phyloP scores from a whole-genome alignment of 1,284 basidiomycete species.

The Cutaneotrichosporon daszewskae region DNA sequence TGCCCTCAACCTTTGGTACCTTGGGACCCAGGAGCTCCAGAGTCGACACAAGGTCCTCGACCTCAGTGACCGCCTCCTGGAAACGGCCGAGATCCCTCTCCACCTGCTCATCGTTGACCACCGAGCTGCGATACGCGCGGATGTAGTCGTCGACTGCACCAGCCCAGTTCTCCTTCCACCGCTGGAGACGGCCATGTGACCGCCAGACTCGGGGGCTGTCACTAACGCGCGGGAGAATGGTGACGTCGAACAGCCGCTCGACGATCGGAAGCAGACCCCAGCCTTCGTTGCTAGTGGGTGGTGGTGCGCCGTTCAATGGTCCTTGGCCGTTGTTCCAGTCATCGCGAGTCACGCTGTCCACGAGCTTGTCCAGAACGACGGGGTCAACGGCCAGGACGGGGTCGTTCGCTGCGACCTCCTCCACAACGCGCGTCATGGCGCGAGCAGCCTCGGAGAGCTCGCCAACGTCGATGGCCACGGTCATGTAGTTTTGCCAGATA shows the following conservation, averaged over 20 bases:
- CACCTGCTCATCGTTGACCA: constrained; percentile 59
- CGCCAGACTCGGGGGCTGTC: constrained; percentile 67
- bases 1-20: constrained; percentile 49
- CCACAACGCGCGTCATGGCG: constrained; percentile 74
- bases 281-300: constrained; percentile 57
- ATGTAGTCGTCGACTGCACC: constrained; percentile 75
- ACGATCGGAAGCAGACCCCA: constrained; percentile 62
- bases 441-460: constrained; percentile 82
- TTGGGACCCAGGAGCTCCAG: constrained; percentile 75
- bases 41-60: constrained; percentile 75
- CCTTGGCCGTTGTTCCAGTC: constrained; percentile 43
- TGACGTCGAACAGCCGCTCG: constrained; percentile 62
- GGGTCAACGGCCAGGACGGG: constrained; percentile 66
- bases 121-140: constrained; percentile 69
- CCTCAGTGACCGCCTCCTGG: constrained; percentile 66
- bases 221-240: constrained; percentile 70
- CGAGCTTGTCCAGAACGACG: constrained; percentile 78
- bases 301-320: constrained; percentile 27
- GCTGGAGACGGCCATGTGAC: constrained; percentile 70
- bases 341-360: constrained; percentile 72
- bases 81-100: constrained; percentile 64
- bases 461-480: constrained; percentile 87
- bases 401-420: constrained; percentile 60
- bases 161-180: constrained; percentile 64
- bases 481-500: constrained; percentile 98